Percentiles rank a stretch among this genome's conserved stretches.
phyloP scores from a whole-genome alignment of 257 asterid genomes.

The Ajuga chamaepitys region DNA sequence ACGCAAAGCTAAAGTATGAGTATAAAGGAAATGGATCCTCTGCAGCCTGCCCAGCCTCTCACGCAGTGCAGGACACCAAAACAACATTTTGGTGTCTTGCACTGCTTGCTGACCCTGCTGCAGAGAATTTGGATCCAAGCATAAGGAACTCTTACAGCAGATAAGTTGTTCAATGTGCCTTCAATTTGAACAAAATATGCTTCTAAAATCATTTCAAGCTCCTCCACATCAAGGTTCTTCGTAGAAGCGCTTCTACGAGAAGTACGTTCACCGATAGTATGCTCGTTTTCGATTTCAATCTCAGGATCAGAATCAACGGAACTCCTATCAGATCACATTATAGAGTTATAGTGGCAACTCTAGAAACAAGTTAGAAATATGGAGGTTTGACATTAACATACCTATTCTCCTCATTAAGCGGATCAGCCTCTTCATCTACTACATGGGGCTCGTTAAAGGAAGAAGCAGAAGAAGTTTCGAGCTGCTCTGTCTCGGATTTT shows the following conservation, averaged over 20 bases:
- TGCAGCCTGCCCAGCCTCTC: no score
- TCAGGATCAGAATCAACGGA: constrained; percentile 25
- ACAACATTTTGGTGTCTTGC: no score
- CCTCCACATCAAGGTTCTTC: constrained; percentile 57
- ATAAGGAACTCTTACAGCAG: constrained; percentile 49
- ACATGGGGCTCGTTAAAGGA: constrained; percentile 36
- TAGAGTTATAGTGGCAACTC: not conserved
- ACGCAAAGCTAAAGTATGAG: no score
- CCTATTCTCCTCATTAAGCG: constrained; percentile 32
- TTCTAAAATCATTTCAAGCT: constrained; percentile 88
- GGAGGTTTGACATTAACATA: constrained; percentile 8
- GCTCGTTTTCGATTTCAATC: constrained; percentile 11
- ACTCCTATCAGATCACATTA: constrained; percentile 24
- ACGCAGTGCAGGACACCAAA: no score
- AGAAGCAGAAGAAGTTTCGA: constrained; percentile 44
- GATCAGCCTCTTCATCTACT: constrained; percentile 30
- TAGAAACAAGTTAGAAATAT: not conserved
- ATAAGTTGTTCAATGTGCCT: constrained; percentile 58
- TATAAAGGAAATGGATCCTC: no score
- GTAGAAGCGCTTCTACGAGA: constrained; percentile 37
- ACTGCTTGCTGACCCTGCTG: no score
- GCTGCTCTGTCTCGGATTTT: constrained; percentile 36
- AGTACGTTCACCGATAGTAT: constrained; percentile 31
- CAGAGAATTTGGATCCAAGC: no score
- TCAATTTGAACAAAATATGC: constrained; percentile 81